Percentiles rank a stretch among this genome's conserved stretches.
These are phyloP conservation scores for Grifola frondosa DNA, from an alignment of 1,284 basidiomycete genomes.

Conservation along the genomic window DNA sequence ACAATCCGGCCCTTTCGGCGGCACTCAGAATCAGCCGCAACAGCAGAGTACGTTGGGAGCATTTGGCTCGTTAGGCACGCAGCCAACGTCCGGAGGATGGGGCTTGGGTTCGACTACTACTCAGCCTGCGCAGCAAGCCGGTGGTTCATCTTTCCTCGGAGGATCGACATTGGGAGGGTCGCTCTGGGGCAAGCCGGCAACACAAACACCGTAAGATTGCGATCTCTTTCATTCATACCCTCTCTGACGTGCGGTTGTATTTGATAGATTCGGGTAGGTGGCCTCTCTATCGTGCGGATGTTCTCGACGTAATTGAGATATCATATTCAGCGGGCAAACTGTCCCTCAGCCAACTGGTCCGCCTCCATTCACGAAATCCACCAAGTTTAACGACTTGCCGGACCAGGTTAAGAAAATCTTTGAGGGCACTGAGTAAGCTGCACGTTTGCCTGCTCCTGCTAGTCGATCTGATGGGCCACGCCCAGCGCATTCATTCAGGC, in stretches of 20 bases:
- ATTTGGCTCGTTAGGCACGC: constrained; percentile 10
- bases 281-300: not conserved
- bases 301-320: not conserved
- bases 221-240: not conserved
- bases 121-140: constrained; percentile 13
- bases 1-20: constrained; percentile 12
- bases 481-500: constrained; percentile 75
- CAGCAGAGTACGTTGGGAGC: constrained; percentile 17
- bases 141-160: constrained; percentile 15
- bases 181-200: constrained; percentile 13
- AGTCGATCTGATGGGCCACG: not conserved
- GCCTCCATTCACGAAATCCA: constrained; percentile 65
- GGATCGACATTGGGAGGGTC: constrained; percentile 13
- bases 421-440: constrained; percentile 70
- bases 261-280: not conserved
- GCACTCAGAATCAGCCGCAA: constrained; percentile 15
- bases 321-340: not conserved
- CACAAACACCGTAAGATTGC: constrained; percentile 28
- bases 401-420: constrained; percentile 65
- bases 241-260: not conserved
- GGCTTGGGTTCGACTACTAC: constrained; percentile 3
- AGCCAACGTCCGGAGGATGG: no score
- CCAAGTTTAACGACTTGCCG: constrained; percentile 83
- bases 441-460: not conserved
- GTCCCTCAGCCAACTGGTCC: constrained; percentile 33